Base-by-base conservation (phyloP, 116 monocot species). In the Trichopus zeylanicus region DNA sequence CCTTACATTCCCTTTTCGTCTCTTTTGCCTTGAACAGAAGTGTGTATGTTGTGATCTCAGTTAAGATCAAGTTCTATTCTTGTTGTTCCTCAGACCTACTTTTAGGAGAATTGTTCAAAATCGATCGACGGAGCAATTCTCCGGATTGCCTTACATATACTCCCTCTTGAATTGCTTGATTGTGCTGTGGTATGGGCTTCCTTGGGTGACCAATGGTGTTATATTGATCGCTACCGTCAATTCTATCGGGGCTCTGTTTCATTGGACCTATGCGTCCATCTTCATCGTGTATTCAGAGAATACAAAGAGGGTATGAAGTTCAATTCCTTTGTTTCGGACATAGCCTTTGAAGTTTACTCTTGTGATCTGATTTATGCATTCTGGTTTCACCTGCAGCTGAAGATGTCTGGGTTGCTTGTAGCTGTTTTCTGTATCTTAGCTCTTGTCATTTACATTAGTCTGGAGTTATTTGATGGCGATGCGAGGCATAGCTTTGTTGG, bases 111-210 rank as follows among this genome's bases (percentile, higher is more conserved):
- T 97, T 55, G 23, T 77, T 5, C 63, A 70, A 22, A 87, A 87
- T 63, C 46, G 42, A 29, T 90, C 91, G 0, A 90, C 97, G 6
- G 87, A 97, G 75, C 79, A 84, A 54, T 90, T 97, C 79, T 97
- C 95, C 7, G 95, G 87, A 7, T 48, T 97, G 59, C 95, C 95
- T 0, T 97, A 90, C 56, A 53, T 97, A 5, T 97, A 90, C 35
- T 62, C 87, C 7, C 70, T 97, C 6, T 53, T 97, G 67, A 97
- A 90, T 64, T 84, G 87, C 75, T 75, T 90, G 31, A 90, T 97
- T 38, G 87, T 84, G 63, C 67, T 75, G 25, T 97, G 81, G 84
- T 97, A 97, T 51, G 90, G 90, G 23, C 73, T 90, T 16, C 95
- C 95, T 7, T 78, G 57, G 20, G 81, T 97, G 0, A 73, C 95